phyloP scores from a whole-genome alignment of 83 land plant species.

The Isoetes engelmannii region DNA sequence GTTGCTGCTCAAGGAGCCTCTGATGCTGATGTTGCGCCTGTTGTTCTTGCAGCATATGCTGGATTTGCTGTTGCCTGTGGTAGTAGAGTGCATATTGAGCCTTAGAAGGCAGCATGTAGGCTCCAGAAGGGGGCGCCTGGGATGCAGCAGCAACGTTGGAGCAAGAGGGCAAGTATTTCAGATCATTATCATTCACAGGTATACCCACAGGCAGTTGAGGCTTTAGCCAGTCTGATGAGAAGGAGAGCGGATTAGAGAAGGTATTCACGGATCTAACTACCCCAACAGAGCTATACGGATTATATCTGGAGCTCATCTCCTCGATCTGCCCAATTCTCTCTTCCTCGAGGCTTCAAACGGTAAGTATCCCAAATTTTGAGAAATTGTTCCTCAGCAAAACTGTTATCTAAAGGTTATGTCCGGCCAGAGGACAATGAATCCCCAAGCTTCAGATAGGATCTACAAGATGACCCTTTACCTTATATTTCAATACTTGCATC shows the following conservation, averaged over 20 bases:
- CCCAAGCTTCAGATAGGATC: too few relatives aligned
- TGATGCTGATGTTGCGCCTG: slow-evolving; percentile 2
- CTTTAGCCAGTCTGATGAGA: slow-evolving; percentile 20
- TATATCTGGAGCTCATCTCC: slow-evolving; percentile 19
- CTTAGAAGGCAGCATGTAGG: slow-evolving; percentile 2
- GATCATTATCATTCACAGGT: slow-evolving; percentile 2
- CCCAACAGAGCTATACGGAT: slow-evolving; percentile 22
- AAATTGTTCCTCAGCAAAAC: too few relatives aligned
- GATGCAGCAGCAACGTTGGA: slow-evolving; percentile 15
- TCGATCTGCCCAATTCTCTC: neutral
- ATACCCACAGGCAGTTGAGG: slow-evolving; percentile 23
- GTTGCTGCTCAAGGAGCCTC: neutral
- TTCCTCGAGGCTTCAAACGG: neutral
- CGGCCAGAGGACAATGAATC: too few relatives aligned
- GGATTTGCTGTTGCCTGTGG: slow-evolving; percentile 1
- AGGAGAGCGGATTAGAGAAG: slow-evolving; percentile 15
- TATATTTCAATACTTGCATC: too few relatives aligned
- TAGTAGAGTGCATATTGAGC: slow-evolving; percentile 6
- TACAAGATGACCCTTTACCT: too few relatives aligned
- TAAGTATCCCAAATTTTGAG: too few relatives aligned
- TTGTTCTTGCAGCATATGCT: slow-evolving; percentile 9
- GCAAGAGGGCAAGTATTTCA: neutral
- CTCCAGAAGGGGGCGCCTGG: slow-evolving; percentile 14
- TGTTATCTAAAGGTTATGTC: too few relatives aligned
- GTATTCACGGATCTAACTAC: slow-evolving; percentile 22